Evolutionary conservation across 768 basidiomycete species (phyloP), one percentile per base, ranked within the genome.

Genomic region (Suillus decipiens): DNA sequence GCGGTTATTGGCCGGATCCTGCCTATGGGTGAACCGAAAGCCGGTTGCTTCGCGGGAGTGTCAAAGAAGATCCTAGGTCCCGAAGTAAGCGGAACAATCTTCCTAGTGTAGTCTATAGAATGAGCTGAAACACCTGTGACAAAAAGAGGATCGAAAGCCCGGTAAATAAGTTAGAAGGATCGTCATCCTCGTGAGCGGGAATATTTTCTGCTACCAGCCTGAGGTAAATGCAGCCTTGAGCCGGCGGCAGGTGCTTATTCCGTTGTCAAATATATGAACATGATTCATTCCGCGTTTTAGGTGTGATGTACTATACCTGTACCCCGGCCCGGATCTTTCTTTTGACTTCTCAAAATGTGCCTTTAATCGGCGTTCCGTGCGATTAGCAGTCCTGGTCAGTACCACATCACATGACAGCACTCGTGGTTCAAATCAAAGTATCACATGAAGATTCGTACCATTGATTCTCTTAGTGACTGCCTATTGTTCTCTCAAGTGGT

Each of bases 41-140:
- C 36, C 55, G 36, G 36, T 24, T n/a, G 15, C 22, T 8, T 24
- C 24, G 22, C 61, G 41, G 34, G 24, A 15, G 10, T 19, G 9
- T 37, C 19, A 19, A 17, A 53, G 19, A 31, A 51, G 50, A 53
- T 19, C 15, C 31, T 8, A 22, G 36, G 37, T 14, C 54, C n/a
- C 11, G 19, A 34, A 55, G 34, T 55, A 15, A 22, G n/a, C 53
- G 14, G 14, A 5, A 53, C 7, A 24, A 37, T 15, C 15, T 56
- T 17, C 17, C 15, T 22, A 2, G 2, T 5, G 6, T 41, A 28
- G 28, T 28, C 28, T 28, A 28, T 28, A 64, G 68, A 63, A 65
- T 54, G 64, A 68, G 31, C 64, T 70, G 36, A 66, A 70, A 54
- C 71, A 64, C 37, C 61, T 67, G 24, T 65, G 65, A 8, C 10